Evolutionary conservation across 2,329 filamentous ascomycete genomes (phyloP).

Genomic region (Ophiosphaerella herpotricha): DNA sequence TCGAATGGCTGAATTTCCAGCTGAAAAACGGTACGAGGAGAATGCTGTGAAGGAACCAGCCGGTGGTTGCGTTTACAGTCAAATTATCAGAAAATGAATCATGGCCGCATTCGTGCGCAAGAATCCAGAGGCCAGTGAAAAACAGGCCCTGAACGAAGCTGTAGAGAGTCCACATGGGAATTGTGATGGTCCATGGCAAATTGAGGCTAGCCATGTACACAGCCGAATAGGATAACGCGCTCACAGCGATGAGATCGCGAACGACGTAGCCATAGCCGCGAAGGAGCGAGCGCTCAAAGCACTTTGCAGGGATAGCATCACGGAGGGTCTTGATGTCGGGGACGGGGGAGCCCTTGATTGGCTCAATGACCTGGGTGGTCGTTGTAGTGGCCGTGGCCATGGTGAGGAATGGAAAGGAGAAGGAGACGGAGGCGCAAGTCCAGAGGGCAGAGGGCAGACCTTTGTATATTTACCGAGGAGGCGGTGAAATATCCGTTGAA

Average conservation of each 20-base stretch:
- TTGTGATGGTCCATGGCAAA: conserved; percentile 15
- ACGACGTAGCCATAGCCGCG: conserved; percentile 29
- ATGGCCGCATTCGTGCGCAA: conserved; percentile 74
- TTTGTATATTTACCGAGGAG: conserved; percentile 17
- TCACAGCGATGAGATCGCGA: conserved; percentile 27
- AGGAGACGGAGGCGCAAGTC: conserved; percentile 3
- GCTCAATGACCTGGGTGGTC: conserved; percentile 20
- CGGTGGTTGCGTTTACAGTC: conserved; percentile 63
- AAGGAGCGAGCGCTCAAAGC: conserved; percentile 29
- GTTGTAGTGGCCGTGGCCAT: conserved; percentile 22
- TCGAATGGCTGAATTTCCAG: conserved; percentile 72
- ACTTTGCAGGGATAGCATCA: conserved; percentile 29
- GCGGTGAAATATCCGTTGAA: conserved; percentile 13
- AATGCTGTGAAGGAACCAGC: conserved; percentile 68
- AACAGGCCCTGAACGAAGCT: conserved; percentile 68
- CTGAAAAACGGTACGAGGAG: conserved; percentile 73
- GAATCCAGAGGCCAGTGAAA: conserved; percentile 68
- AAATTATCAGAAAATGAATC: conserved; percentile 66
- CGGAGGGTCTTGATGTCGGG: conserved; percentile 31
- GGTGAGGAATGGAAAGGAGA: conserved; percentile 6
- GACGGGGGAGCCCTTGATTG: conserved; percentile 15
- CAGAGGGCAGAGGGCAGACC: conserved; percentile 6
- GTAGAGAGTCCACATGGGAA: conserved; percentile 59
- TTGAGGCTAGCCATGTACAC: conserved; percentile 17
- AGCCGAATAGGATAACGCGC: conserved; percentile 20